A percentile compares a stretch with the other conserved stretches of the same genome.
These are phyloP conservation scores for Lactifluus hygrophoroides DNA, from an alignment of 768 basidiomycete species.

Conservation along the genomic window DNA sequence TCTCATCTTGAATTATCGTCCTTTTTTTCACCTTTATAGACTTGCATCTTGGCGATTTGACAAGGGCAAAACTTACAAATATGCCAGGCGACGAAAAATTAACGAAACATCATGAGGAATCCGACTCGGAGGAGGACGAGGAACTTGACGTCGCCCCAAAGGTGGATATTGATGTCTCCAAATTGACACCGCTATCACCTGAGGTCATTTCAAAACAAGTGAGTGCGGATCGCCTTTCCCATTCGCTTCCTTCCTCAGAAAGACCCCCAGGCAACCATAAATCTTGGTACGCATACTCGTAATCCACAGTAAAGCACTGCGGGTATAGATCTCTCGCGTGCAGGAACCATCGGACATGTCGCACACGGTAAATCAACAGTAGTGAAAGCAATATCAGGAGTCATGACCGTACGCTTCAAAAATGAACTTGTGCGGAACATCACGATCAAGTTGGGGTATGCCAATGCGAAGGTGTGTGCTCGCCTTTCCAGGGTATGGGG, in stretches of 20 bases:
- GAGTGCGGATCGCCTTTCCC: conserved; percentile 23
- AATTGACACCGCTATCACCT: conserved; percentile 80
- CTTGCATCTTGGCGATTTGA: neutral
- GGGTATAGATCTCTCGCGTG: conserved; percentile 3
- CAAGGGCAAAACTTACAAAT: neutral
- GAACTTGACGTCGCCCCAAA: conserved; percentile 46
- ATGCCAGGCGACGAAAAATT: conserved; percentile 68
- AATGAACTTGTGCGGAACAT: conserved; percentile 99
- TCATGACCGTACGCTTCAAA: conserved; percentile 97
- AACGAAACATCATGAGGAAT: conserved; percentile 56
- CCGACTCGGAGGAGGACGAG: conserved; percentile 60
- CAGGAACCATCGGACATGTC: conserved; percentile 98
- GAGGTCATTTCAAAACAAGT: conserved; percentile 91
- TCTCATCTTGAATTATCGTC: neutral
- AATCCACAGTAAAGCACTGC: neutral
- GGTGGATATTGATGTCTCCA: conserved; percentile 72
- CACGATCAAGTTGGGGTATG: conserved; percentile 98
- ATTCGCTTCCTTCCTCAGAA: neutral
- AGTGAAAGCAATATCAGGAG: conserved; percentile 97
- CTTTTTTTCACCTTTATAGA: neutral
- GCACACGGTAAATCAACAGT: conserved; percentile 96
- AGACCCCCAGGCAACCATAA: conserved; percentile 74
- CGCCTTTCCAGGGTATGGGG: neutral
- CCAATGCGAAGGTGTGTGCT: conserved; percentile 91
- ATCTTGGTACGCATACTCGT: conserved; percentile 52